Percentiles rank a stretch among this genome's conserved stretches.
Evolutionary conservation across 139 green algal genomes (phyloP).

Genomic region (Picochlorum costavermella): DNA sequence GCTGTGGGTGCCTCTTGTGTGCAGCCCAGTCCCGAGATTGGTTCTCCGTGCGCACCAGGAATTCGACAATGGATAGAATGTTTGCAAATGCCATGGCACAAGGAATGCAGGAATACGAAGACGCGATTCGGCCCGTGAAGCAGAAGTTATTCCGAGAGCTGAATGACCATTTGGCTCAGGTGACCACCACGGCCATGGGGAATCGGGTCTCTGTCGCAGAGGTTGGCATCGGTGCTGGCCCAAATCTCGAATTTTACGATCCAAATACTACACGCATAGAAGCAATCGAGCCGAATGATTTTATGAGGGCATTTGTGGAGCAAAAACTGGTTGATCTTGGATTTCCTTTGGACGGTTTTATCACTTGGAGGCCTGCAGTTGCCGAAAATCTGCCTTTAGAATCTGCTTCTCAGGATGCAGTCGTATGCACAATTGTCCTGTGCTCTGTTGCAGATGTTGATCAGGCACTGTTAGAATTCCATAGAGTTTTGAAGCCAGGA

Average conservation of each 20-base stretch:
- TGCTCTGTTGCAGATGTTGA: constrained; percentile 45
- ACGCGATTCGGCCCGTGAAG: constrained; percentile 29
- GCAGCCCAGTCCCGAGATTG: not conserved
- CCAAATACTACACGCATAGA: constrained; percentile 19
- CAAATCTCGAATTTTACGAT: constrained; percentile 42
- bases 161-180: not conserved
- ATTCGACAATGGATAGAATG: constrained; percentile 11
- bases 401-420: constrained; percentile 40
- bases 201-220: constrained; percentile 33
- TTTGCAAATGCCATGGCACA: constrained; percentile 31
- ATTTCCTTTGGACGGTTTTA: not conserved
- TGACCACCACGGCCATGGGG: not conserved
- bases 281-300: constrained; percentile 56
- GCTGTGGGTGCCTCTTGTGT: no score
- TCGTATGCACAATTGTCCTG: constrained; percentile 58
- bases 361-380: constrained; percentile 36
- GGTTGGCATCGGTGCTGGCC: constrained; percentile 51
- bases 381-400: constrained; percentile 43
- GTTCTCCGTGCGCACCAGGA: constrained; percentile 8
- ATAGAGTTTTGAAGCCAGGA: constrained; percentile 47
- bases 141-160: constrained; percentile 28
- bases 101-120: constrained; percentile 42
- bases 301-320: constrained; percentile 40
- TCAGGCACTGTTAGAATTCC: constrained; percentile 34
- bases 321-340: constrained; percentile 8